Percentiles rank a stretch among this genome's conserved stretches.
These are phyloP conservation scores for Wickerhamomyces ciferrii DNA, from an alignment of 805 yeast genomes.

Conservation along the genomic window DNA sequence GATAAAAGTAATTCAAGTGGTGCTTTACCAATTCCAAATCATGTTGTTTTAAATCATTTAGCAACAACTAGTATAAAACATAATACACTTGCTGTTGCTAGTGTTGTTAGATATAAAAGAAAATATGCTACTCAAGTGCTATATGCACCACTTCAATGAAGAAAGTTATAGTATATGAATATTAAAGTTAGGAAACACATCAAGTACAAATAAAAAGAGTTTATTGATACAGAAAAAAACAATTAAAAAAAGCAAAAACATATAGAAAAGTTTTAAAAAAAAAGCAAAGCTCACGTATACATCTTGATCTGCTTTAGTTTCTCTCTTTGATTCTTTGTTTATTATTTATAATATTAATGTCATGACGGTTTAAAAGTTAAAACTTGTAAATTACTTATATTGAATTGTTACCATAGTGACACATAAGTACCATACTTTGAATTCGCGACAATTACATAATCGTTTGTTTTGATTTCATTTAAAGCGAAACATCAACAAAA, in stretches of 20 bases:
- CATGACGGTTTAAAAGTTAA: neutral
- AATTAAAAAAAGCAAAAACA: too few species aligned
- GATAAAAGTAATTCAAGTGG: constrained; percentile 81
- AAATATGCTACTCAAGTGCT: constrained; percentile 89
- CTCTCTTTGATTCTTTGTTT: neutral
- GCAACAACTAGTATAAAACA: constrained; percentile 96
- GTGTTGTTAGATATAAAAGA: constrained; percentile 81
- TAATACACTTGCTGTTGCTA: constrained; percentile 89
- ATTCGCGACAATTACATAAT: neutral
- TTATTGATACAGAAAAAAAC: too few species aligned
- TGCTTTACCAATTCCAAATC: constrained; percentile 90
- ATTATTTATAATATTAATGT: neutral
- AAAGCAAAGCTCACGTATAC: too few species aligned
- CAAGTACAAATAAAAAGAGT: too few species aligned
- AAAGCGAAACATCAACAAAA: neutral
- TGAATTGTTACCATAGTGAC: neutral
- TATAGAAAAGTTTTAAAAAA: too few species aligned
- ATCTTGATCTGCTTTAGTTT: neutral
- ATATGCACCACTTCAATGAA: constrained; percentile 74
- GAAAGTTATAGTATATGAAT: too few species aligned
- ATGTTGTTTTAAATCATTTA: constrained; percentile 87
- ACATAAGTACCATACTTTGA: neutral
- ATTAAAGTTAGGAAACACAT: too few species aligned
- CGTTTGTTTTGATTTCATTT: neutral
- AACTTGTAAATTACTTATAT: neutral